Percentiles rank a stretch among this genome's conserved stretches.
Evolutionary conservation across 768 basidiomycete species (phyloP).

Genomic region (Hygrophorus russula): DNA sequence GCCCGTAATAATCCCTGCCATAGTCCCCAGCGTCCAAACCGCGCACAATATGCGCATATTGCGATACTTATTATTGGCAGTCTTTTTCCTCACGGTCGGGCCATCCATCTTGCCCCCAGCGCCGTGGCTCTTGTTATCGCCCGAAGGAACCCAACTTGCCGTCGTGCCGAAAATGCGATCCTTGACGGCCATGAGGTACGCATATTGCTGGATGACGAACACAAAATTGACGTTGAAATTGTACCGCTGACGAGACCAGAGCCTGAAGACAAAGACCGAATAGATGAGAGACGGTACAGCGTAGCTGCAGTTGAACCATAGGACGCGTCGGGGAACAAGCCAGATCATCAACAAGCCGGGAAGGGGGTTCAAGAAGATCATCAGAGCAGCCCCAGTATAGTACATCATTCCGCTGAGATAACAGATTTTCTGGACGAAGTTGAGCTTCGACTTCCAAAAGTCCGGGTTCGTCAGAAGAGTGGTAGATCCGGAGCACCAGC

Average conservation of each 20-base stretch:
- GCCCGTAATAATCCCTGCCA: conserved; percentile 10
- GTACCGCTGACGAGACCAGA: conserved; percentile 17
- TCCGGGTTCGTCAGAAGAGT: conserved; percentile 15
- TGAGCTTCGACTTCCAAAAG: conserved; percentile 17
- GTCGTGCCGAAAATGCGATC: conserved; percentile 17
- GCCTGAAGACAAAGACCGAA: conserved; percentile 15
- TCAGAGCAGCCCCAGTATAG: conserved; percentile 15
- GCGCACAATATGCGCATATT: conserved; percentile 18
- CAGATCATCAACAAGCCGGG: conserved; percentile 16
- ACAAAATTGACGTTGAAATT: conserved; percentile 17
- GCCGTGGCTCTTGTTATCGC: conserved; percentile 15
- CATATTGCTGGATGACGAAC: conserved; percentile 17
- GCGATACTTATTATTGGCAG: conserved; percentile 16
- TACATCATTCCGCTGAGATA: conserved; percentile 18
- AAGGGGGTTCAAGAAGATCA: conserved; percentile 13
- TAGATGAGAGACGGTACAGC: conserved; percentile 18
- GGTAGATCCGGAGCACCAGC: conserved; percentile 18
- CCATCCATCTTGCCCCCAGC: conserved; percentile 9
- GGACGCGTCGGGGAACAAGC: conserved; percentile 14
- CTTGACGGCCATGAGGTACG: conserved; percentile 19
- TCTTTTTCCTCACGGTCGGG: conserved; percentile 13
- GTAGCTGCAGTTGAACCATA: conserved; percentile 18
- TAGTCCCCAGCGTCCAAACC: conserved; percentile 14
- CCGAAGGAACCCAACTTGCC: conserved; percentile 18
- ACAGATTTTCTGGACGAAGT: conserved; percentile 16